Evolutionary conservation across 805 yeast genomes (phyloP), one percentile per base, ranked within the genome.

Genomic region (Sugiyamaella mastotermitis): DNA sequence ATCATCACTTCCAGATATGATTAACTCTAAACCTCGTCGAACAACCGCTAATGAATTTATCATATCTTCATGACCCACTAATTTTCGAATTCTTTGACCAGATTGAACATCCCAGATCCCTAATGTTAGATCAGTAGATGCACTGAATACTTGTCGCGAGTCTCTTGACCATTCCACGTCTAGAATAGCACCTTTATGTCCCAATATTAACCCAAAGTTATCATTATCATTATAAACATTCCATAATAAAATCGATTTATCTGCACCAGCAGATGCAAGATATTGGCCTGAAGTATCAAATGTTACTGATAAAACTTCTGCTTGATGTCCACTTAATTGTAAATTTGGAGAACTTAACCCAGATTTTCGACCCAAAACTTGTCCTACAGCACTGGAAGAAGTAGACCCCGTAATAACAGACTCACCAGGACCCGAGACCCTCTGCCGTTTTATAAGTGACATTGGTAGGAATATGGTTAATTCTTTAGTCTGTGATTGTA

Each of bases 101-200:
- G 79, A 72, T 14, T 61, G 65, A 0, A 69, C 55, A 53, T 83
- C 90, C 78, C 83, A 80, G 4, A 75, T 50, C 1, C 78, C 76
- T 1, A 80, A 57, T 0, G 82, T 71, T 3, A 65, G 47, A 53
- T 82, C 94, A 0, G 88, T 78, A 18, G 83, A 72, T 1, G 76
- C 60, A 2, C 80, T 62, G 11, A 66, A 69, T 2, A 78, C 13
- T 2, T 55, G 44, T 1, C 51, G 47, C 10, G 61, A 45, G 24
- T 72, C 76, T 28, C 72, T 68, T 4, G 58, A 48, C 84, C 88
- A 83, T 20, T 60, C 55, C 7, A 82, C 48, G 1, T 78, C 69
- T 0, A 85, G 74, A 0, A 83, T 67, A 0, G 86, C 85, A 5
- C 75, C 71, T 42, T 78, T 78, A 51, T 80, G 85, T 3, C 80